These are phyloP conservation scores for Mycocentrospora acerina DNA, from an alignment of 2,329 filamentous ascomycete genomes.

Conservation along the genomic window DNA sequence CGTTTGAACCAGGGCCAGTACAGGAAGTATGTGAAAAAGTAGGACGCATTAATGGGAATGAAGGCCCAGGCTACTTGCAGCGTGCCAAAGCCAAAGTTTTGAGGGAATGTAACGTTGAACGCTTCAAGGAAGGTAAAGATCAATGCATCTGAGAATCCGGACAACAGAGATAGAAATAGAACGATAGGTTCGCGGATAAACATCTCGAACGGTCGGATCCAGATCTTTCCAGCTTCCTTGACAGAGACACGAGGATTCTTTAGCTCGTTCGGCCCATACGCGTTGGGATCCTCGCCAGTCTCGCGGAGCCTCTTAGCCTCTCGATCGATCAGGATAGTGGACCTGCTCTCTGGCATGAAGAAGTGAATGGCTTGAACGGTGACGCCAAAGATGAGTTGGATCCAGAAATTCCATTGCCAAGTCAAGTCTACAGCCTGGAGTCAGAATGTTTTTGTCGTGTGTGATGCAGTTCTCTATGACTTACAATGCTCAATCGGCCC, in stretches of 20 bases:
- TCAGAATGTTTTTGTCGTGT: constrained; percentile 48
- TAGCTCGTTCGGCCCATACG: constrained; percentile 74
- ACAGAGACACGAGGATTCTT: constrained; percentile 26
- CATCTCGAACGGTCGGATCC: constrained; percentile 61
- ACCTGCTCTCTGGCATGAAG: constrained; percentile 71
- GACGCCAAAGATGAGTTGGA: constrained; percentile 76
- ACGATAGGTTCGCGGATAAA: constrained; percentile 75
- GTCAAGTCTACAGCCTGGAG: constrained; percentile 46
- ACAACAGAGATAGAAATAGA: constrained; percentile 67
- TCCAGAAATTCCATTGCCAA: constrained; percentile 80
- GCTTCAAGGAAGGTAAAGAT: constrained; percentile 78
- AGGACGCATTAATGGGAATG: constrained; percentile 58
- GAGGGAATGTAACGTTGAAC: constrained; percentile 65
- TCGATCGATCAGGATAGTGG: constrained; percentile 71
- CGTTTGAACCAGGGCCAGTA: constrained; percentile 55
- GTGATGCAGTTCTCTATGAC: constrained; percentile 60
- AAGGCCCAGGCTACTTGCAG: constrained; percentile 59
- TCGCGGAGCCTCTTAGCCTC: constrained; percentile 73
- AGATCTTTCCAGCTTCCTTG: constrained; percentile 48
- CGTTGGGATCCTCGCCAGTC: constrained; percentile 56
- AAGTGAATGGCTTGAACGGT: constrained; percentile 67
- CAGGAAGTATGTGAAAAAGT: constrained; percentile 61
- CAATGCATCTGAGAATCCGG: constrained; percentile 72
- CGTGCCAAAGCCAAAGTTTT: constrained; percentile 62
- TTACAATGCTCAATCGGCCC: constrained; percentile 51